phyloP scores from a whole-genome alignment of 805 yeast species.

The Hanseniaspora thailandica region DNA sequence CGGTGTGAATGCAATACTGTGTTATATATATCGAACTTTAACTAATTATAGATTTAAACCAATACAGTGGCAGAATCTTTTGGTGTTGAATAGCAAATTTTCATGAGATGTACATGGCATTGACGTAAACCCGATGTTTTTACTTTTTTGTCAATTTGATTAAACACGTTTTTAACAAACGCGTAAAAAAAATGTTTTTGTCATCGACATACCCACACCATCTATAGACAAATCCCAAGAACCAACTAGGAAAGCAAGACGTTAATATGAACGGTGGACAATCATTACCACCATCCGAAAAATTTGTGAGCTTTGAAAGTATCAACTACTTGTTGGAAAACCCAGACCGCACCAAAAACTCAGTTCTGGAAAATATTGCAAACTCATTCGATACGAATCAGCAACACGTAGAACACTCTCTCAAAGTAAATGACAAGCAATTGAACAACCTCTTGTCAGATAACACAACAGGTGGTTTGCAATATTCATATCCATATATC shows the following conservation, averaged over 20 bases:
- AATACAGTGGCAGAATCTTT: too few relatives aligned
- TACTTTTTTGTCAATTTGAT: too few relatives aligned
- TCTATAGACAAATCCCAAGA: background rate
- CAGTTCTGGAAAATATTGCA: background rate
- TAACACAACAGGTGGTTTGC: background rate
- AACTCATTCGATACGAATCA: background rate
- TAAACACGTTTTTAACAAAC: background rate
- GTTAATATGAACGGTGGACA: too few relatives aligned
- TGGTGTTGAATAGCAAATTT: too few relatives aligned
- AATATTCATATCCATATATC: conserved; percentile 7
- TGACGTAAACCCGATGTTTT: background rate
- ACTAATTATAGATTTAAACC: too few relatives aligned
- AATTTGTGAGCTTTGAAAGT: background rate
- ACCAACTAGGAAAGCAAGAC: too few relatives aligned
- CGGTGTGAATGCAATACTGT: background rate
- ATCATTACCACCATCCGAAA: background rate
- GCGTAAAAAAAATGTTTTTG: background rate
- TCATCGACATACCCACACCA: too few relatives aligned
- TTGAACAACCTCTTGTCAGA: background rate
- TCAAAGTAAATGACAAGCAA: background rate
- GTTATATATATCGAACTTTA: too few relatives aligned
- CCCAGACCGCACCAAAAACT: background rate
- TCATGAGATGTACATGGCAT: background rate
- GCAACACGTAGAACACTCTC: background rate
- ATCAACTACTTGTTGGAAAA: background rate